Evolutionary conservation across 176 grass and related monocot species (phyloP), one percentile per base, ranked within the genome.

Genomic region (Metroxylon sagu): DNA sequence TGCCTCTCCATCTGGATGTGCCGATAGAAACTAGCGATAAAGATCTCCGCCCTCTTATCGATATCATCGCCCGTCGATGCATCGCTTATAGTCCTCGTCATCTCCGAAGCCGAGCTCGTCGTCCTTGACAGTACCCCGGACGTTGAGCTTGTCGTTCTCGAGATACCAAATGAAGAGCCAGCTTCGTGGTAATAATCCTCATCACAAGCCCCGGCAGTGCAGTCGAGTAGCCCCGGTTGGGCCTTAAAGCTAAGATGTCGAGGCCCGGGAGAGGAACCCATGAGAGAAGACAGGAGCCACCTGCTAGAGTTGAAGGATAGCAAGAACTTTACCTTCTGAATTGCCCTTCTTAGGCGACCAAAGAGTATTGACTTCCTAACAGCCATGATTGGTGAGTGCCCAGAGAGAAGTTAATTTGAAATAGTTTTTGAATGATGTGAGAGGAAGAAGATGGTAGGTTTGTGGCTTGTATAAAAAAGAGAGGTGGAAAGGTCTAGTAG

Each of bases 1-100:
- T 95, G 85, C 29, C 89, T 80, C 66, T 95, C 89, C 79, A 89
- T 72, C 58, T 71, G 65, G 29, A 89, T 76, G 48, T 83, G 89
- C 53, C 50, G 39, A 71, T 85, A 66, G 73, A 93, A 93, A 16
- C 73, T 81, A 5, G 55, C 56, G 31, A 95, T 95, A 71, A 89
- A 95, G 50, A 10, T 30, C 7, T 85, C 89, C 0, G 89, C 89
- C 57, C 65, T 86, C 27, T 52, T 61, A 68, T 95, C 73, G 39
- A 95, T 58, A 7, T 95, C 89, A 3, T 66, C 61, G 1, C 48
- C 43, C 8, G 82, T 18, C 51, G 57, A 7, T 26, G 6, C 70
- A 54, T 73, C 67, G 4, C 64, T 56, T 23, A 18, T 1, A 18
- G 88, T 57, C 29, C 74, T 59, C 26, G 61, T 52, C 4, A 67